Percentiles rank a stretch among this genome's conserved stretches.
Conservation (phyloP, 179 eudicot species). For the Vitellaria paradoxa region DNA sequence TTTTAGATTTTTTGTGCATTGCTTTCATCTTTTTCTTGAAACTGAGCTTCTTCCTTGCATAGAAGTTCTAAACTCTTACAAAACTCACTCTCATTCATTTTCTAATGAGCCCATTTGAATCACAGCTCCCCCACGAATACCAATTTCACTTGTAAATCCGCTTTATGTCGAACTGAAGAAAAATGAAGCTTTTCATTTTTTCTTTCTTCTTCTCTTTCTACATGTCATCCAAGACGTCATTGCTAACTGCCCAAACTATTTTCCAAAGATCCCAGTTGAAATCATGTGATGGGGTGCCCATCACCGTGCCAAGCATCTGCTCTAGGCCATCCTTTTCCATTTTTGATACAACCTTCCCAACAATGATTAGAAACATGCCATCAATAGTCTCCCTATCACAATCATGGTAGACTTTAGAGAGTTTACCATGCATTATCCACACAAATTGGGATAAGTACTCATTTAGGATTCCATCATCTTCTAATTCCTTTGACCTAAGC, state of each 20-base stretch:
- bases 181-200: conserved; percentile 67
- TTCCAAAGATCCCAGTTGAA: conserved; percentile 77
- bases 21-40: conserved; percentile 14
- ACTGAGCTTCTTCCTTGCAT: conserved; percentile 30
- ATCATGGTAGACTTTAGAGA: conserved; percentile 48
- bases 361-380: conserved; percentile 70
- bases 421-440: conserved; percentile 73
- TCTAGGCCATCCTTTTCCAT: conserved; percentile 60
- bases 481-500: conserved; percentile 22
- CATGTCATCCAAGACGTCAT: conserved; percentile 66
- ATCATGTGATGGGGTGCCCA: conserved; percentile 27
- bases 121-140: conserved; percentile 81
- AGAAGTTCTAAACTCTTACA: conserved; percentile 43
- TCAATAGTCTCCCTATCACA: conserved; percentile 52
- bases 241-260: conserved; percentile 75
- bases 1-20: not conserved
- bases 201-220: conserved; percentile 76
- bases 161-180: conserved; percentile 70
- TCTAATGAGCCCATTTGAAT: conserved; percentile 92
- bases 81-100: conserved; percentile 77
- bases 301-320: conserved; percentile 27
- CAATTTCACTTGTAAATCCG: conserved; percentile 82
- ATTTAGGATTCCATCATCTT: conserved; percentile 60
- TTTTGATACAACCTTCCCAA: conserved; percentile 59
- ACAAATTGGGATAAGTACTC: conserved; percentile 87